These are phyloP conservation scores for Chytriomyces sp. DNA, from an alignment of 192 early-diverging fungal species.

Conservation along the genomic window DNA sequence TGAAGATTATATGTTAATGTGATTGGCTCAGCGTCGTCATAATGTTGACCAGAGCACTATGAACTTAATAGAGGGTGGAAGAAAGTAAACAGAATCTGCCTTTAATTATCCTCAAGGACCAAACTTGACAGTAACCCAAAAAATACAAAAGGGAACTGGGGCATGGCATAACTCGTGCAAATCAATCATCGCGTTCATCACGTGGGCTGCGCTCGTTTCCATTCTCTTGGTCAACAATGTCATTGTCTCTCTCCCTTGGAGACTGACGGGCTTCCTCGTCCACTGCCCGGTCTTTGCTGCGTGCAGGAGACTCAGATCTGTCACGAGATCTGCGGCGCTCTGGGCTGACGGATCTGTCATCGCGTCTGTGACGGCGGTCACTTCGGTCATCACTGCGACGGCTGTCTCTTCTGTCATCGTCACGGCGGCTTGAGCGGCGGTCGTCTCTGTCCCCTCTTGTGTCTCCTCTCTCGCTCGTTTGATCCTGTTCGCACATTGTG, in stretches of 20 bases:
- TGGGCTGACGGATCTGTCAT: neutral
- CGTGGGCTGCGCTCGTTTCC: neutral
- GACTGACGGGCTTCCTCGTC: neutral
- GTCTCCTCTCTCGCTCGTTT: neutral
- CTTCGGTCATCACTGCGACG: neutral
- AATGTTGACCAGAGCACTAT: too few species aligned
- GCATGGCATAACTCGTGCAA: too few species aligned
- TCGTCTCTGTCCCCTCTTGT: neutral
- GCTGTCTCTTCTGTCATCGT: neutral
- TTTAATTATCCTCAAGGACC: too few species aligned
- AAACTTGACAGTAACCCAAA: too few species aligned
- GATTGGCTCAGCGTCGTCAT: too few species aligned
- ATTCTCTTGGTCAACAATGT: neutral
- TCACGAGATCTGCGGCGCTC: neutral
- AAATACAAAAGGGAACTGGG: too few species aligned
- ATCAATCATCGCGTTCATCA: neutral
- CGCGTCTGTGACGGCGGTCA: conserved; percentile 1
- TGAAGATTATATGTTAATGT: too few species aligned
- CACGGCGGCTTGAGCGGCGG: neutral
- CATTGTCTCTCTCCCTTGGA: neutral
- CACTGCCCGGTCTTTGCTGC: neutral
- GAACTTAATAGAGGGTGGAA: too few species aligned
- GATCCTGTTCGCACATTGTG: too few species aligned
- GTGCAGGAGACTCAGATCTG: neutral
- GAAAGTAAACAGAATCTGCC: too few species aligned